A percentile compares a stretch with the other conserved stretches of the same genome.
These are phyloP conservation scores for Ustilago trichophora DNA, from an alignment of 1,284 basidiomycete genomes.

Conservation along the genomic window DNA sequence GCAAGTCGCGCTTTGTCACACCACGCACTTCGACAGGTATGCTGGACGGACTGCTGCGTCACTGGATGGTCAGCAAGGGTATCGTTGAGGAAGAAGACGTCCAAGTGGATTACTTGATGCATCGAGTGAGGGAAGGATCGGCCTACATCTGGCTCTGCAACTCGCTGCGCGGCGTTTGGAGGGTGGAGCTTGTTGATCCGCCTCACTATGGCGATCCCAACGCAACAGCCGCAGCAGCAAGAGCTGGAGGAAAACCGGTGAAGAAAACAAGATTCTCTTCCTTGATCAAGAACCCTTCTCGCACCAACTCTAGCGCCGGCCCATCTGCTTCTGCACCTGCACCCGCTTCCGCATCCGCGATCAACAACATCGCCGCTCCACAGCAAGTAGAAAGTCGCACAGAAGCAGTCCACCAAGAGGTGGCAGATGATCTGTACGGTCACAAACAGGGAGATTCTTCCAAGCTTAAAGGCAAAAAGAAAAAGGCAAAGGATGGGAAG, in stretches of 20 bases:
- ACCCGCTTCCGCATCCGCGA: too few species aligned
- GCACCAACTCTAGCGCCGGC: background rate
- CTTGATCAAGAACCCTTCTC: conserved; percentile 12
- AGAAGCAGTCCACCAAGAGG: conserved; percentile 17
- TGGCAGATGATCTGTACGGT: conserved; percentile 37
- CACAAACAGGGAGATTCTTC: conserved; percentile 17
- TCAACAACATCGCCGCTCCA: too few species aligned
- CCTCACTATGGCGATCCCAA: background rate
- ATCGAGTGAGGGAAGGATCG: conserved; percentile 1
- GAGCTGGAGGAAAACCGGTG: background rate
- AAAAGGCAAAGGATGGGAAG: conserved; percentile 16
- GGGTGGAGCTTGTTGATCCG: conserved; percentile 25
- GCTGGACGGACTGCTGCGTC: conserved; percentile 42
- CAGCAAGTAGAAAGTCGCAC: too few species aligned
- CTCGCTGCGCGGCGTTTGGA: conserved; percentile 39
- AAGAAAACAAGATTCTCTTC: conserved; percentile 35
- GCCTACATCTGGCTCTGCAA: conserved; percentile 45
- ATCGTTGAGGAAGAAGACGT: conserved; percentile 33
- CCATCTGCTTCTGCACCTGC: background rate
- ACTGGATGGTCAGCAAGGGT: conserved; percentile 30
- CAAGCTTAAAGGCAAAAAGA: background rate
- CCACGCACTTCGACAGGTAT: conserved; percentile 30
- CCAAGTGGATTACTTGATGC: conserved; percentile 15
- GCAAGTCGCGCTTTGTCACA: conserved; percentile 31
- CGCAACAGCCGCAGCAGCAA: background rate